A percentile compares a stretch with the other conserved stretches of the same genome.
Evolutionary conservation across 2,329 filamentous ascomycete genomes (phyloP).

Genomic region (Aspergillus phoenicis): DNA sequence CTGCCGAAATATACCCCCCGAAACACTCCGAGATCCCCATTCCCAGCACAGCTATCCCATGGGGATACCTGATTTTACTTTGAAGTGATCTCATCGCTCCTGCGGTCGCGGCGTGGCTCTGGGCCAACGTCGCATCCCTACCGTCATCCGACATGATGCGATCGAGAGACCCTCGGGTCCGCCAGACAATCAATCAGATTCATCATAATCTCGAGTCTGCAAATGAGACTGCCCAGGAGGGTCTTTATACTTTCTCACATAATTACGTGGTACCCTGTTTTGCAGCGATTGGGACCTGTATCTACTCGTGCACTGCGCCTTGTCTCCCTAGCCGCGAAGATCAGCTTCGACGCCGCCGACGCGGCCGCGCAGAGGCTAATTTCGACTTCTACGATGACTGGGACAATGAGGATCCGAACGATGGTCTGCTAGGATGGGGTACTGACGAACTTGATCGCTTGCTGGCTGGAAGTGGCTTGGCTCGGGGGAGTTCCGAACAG

Average conservation of each 20-base stretch:
- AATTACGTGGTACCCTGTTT: conserved; percentile 83
- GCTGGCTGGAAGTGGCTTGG: conserved; percentile 65
- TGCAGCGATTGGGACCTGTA: conserved; percentile 63
- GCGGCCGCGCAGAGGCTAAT: conserved; percentile 71
- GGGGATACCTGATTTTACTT: conserved; percentile 16
- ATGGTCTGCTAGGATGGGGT: conserved; percentile 72
- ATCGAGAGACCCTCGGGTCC: conserved; percentile 77
- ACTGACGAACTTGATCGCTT: conserved; percentile 84
- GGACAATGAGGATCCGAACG: conserved; percentile 67
- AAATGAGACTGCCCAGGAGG: conserved; percentile 87
- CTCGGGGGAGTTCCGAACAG: conserved; percentile 55
- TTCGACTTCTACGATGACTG: conserved; percentile 99
- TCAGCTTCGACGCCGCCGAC: conserved; percentile 69
- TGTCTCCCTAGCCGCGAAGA: conserved; percentile 72
- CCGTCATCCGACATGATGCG: conserved; percentile 55
- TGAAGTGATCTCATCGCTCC: conserved; percentile 5
- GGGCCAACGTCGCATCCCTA: conserved; percentile 28
- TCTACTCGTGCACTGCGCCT: conserved; percentile 70
- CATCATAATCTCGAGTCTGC: conserved; percentile 86
- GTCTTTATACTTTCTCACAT: conserved; percentile 86
- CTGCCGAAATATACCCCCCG: neutral
- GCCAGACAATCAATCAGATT: conserved; percentile 91
- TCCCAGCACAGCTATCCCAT: conserved; percentile 13
- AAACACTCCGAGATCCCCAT: neutral
- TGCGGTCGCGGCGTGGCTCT: conserved; percentile 1